phyloP scores from a whole-genome alignment of 1,139 yeast genomes.

The Candida tropicalis region DNA sequence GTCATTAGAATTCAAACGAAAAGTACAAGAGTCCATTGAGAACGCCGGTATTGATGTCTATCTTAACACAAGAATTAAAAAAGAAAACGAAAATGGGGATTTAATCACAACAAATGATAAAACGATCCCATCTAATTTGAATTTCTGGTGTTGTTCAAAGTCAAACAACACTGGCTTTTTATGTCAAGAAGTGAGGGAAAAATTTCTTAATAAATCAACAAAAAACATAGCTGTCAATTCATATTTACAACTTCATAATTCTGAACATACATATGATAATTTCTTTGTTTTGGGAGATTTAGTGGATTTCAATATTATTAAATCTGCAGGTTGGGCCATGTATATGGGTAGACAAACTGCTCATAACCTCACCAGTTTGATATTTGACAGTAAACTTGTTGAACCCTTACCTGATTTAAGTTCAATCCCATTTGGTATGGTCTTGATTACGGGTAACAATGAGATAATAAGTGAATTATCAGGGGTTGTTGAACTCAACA shows the following conservation, averaged over 20 bases:
- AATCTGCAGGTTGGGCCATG: conserved; percentile 53
- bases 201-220: conserved; percentile 25
- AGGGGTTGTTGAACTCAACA: conserved; percentile 39
- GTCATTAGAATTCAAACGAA: conserved; percentile 31
- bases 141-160: conserved; percentile 50
- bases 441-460: conserved; percentile 44
- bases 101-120: conserved; percentile 32
- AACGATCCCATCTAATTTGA: conserved; percentile 33
- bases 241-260: conserved; percentile 35
- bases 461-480: conserved; percentile 43
- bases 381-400: conserved; percentile 30
- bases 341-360: conserved; percentile 47
- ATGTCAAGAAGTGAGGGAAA: conserved; percentile 18
- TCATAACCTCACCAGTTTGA: conserved; percentile 36
- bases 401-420: conserved; percentile 40
- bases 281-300: conserved; percentile 46
- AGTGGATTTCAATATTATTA: conserved; percentile 43
- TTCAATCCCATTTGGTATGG: conserved; percentile 46
- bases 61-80: conserved; percentile 24
- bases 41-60: conserved; percentile 23
- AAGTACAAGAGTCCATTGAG: conserved; percentile 29
- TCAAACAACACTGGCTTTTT: conserved; percentile 40
- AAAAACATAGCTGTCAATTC: conserved; percentile 38
- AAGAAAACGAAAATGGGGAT: conserved; percentile 29
- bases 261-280: conserved; percentile 22